These are phyloP conservation scores for Anacardium occidentale DNA, from an alignment of 345 rosid genomes.

Conservation along the genomic window DNA sequence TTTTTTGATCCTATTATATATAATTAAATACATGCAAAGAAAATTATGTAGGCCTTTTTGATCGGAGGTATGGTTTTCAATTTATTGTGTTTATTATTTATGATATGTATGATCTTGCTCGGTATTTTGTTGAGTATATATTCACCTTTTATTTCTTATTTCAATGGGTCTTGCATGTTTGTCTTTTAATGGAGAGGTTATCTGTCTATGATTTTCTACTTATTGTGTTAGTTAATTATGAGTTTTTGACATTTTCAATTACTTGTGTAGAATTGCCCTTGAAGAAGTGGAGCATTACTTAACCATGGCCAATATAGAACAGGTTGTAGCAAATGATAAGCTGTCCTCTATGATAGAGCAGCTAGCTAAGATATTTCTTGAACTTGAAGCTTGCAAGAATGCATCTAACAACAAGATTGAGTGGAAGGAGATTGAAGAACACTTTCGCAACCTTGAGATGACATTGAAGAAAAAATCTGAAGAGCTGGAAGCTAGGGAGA, in stretches of 20 bases:
- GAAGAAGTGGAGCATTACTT: slow-evolving; percentile 11
- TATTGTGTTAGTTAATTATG: not conserved
- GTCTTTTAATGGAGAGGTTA: not conserved
- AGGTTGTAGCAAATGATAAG: slow-evolving; percentile 25
- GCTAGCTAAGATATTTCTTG: slow-evolving; percentile 39
- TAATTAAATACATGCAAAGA: not conserved
- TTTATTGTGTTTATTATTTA: not conserved
- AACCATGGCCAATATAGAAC: slow-evolving; percentile 29
- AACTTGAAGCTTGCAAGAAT: slow-evolving; percentile 40
- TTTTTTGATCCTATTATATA: not conserved
- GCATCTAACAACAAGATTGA: slow-evolving; percentile 33
- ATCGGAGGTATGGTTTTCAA: not conserved
- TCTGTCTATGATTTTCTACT: not conserved
- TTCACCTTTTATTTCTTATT: not conserved
- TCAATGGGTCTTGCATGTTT: not conserved
- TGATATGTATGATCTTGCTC: not conserved
- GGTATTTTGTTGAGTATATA: not conserved
- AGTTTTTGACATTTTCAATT: slow-evolving; percentile 11
- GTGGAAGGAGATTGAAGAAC: slow-evolving; percentile 53
- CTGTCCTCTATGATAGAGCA: slow-evolving; percentile 40
- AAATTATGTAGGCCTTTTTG: not conserved
- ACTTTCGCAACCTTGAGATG: slow-evolving; percentile 41
- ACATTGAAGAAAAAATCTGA: slow-evolving; percentile 36
- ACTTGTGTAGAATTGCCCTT: slow-evolving; percentile 18
- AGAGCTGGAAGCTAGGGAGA: slow-evolving; percentile 53